Evolutionary conservation across 441 rosid genomes (phyloP).

Genomic region (Gossypium gossypioides): DNA sequence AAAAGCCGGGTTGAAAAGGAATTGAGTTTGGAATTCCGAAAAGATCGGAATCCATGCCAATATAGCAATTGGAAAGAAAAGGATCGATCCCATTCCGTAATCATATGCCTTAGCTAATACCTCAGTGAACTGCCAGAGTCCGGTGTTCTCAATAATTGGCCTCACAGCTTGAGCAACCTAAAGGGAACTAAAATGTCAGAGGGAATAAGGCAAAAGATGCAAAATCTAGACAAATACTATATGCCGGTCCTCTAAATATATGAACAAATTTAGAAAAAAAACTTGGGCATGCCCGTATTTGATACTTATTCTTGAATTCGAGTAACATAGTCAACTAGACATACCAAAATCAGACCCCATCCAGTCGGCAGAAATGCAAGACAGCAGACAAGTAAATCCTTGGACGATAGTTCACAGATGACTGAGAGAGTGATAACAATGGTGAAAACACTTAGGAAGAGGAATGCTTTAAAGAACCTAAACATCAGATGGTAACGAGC

Average conservation of each 20-base stretch:
- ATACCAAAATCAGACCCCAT: conserved; percentile 93
- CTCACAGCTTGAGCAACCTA: conserved; percentile 91
- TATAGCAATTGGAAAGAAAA: conserved; percentile 75
- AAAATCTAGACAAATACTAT: no score
- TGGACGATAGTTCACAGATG: conserved; percentile 59
- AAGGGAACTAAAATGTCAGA: neutral
- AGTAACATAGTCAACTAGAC: neutral
- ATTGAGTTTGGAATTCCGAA: conserved; percentile 82
- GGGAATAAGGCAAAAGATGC: neutral
- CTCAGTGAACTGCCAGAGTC: conserved; percentile 63
- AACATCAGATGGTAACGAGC: conserved; percentile 57
- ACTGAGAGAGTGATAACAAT: conserved; percentile 57
- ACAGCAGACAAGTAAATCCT: conserved; percentile 72
- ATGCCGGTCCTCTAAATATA: neutral
- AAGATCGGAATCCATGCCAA: conserved; percentile 90
- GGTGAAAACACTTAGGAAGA: conserved; percentile 62
- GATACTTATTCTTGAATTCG: neutral
- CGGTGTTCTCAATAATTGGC: conserved; percentile 59
- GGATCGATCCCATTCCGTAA: conserved; percentile 82
- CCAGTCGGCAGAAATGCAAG: conserved; percentile 92
- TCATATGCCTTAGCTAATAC: conserved; percentile 83
- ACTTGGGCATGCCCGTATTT: neutral
- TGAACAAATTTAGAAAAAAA: neutral
- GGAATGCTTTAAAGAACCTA: conserved; percentile 74
- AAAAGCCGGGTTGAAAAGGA: conserved; percentile 89